Base-by-base conservation (phyloP, 345 rosid genomes). In the Arabidopsis suecica region DNA sequence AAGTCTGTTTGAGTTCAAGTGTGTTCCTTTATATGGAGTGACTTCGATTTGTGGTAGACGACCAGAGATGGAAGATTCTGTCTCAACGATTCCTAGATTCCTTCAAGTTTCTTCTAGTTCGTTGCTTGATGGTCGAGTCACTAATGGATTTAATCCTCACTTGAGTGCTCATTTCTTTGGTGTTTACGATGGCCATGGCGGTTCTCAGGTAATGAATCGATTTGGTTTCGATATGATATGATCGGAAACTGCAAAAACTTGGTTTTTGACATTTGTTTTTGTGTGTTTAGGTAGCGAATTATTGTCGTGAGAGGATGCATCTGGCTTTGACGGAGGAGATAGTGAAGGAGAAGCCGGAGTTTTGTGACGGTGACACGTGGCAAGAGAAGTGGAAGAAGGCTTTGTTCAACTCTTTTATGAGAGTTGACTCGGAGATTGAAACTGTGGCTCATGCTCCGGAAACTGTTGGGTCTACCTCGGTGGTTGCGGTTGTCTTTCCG, bases 401-500 rank as follows among this genome's bases (percentile, higher is more conserved):
- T 48, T 78, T 92, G 68, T 74, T 71, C 20, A 89, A 81, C 74
- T 76, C 93, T 55, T 92, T 89, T 67, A 61, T 74, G 49, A 89
- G 74, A 82, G 89, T 92, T 42, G 93, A 91, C 76, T 79, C 82
- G 0, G 91, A 88, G 83, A 74, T 84, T 3, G 75, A 80, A 66
- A 64, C 77, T 3, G 38, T 87, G 4, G 63, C 63, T 2, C 65
- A 48, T n/a, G 86, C 84, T 23, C 87, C 91, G 3, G 93, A 87
- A 57, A 90, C 95, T 14, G 91, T 77, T 16, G 97, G 97, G 60
- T 88, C 98, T n/a, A 93, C 98, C 0, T 95, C 98, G n/a, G 88
- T 88, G 20, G 90, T 87, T 13, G 86, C 90, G 28, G 38, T 90
- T 12, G 78, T 86, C 14, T 84, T 86, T 69, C 76, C 86, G n/a